Base-by-base conservation (phyloP, 2,329 filamentous ascomycete genomes). In the Cordyceps farinosa region DNA sequence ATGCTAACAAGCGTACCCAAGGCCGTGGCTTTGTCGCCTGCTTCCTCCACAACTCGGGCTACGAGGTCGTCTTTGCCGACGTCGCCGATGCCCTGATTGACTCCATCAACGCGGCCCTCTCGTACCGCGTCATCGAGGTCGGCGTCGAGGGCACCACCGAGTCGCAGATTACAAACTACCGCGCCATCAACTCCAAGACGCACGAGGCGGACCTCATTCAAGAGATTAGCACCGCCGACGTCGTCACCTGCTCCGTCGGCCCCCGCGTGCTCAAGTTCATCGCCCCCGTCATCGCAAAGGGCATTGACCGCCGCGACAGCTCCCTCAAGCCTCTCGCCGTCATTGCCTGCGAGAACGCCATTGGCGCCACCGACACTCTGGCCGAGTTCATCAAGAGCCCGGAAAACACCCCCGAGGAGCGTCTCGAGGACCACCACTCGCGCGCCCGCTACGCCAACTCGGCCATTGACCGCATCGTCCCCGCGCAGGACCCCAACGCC, bases 291-390 rank as follows among this genome's bases (percentile, higher is more conserved):
- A 97, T 99, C 70, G 94, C 94, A 74, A 95, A 96, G 83, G 95
- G 91, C 69, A 91, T 99, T 67, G 89, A 94, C 74, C 90, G 95
- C 67, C 83, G 87, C n/a, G 73, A 77, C 15, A 79, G 83, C 50
- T 15, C 15, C 8, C 73, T 76, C 61, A 84, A 84, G 66, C 93
- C 94, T 8, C 78, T 98, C 48, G 88, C 93, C 29, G 91, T 99
- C 73, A 97, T 99, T 78, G 95, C 95, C 64, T 99, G 95, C 78
- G 95, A 99, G 82, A 99, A 99, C 78, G 92, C 92, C 75, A 97
- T 98, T 74, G 91, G 91, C 68, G 95, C 92, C 71, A 98, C 95
- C 56, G 91, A 95, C 74, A 91, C 90, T 45, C 89, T 97, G 58
- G 91, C 90, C 68, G 85, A 84, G 47, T 87, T 90, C 82, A 96